Evolutionary conservation across 352 stramenopile species (phyloP), one percentile per base, ranked within the genome.

Genomic region (Elongisporangium senticosum): DNA sequence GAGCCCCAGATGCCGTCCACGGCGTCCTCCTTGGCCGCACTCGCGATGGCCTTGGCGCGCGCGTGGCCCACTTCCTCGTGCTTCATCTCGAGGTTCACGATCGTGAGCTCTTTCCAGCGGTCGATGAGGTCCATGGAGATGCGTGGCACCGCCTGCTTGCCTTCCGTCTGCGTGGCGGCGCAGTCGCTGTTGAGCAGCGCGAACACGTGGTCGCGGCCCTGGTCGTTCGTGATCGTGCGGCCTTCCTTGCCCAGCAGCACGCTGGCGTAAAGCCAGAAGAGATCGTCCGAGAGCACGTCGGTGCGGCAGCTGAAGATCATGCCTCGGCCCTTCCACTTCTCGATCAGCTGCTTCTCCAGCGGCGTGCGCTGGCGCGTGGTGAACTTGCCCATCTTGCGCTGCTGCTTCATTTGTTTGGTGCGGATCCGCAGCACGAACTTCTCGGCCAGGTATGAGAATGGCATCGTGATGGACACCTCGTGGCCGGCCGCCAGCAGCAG

Each of bases 221-320:
- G 93, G 71, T 99, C 96, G 71, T 99, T 99, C 3, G 94, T 98
- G 6, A 99, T 77, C 7, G 98, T 84, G 40, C 96, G 74, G 1
- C 69, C 76, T 23, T 86, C 68, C 7, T 64, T 57, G 5, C 76
- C 81, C 26, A 93, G 59, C 19, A 89, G 69, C 51, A 96, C 76
- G 33, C 90, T 96, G 8, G 90, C 95, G 68, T 98, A 98, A 33
- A 99, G 73, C 97, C 97, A 99, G 73, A 98, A 99, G 74, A 97
- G 97, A 75, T 99, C 97, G 75, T 99, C 97, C 22, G 84, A 89
- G 22, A 89, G 62, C 43, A 75, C 74, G 87, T 72, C 93, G 55
- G 67, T 84, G 56, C 59, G 90, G 74, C 74, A 98, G 87, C 61
- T 95, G 70, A 97, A 99, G 19, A 98, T 72, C n/a, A 97, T 74